Base-by-base conservation (phyloP, 2,329 filamentous ascomycete genomes). In the Phoma sp. region DNA sequence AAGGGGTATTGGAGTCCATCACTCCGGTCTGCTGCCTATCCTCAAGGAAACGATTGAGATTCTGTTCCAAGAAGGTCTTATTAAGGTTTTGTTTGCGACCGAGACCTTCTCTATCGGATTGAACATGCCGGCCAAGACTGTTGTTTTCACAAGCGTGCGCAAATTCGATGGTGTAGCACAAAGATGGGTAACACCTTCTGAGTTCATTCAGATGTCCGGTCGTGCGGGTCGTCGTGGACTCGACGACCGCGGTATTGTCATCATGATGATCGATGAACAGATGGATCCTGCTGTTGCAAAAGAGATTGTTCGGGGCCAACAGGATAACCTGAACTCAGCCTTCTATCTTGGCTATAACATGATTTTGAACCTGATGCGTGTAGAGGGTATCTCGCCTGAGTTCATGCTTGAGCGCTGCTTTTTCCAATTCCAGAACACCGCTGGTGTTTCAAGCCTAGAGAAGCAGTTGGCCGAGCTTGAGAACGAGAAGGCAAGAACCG, bases 331-430 rank as follows among this genome's bases (percentile, higher is more conserved):
- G 27, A 98, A 98, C 77, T 98, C 95, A 3, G 95, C 95, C 1
- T 99, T 99, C 78, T 91, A 99, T 73, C 83, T 99, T 13, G 93
- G 95, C 29, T 99, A 99, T 82, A 99, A 99, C 79, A 99, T 99
- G 95, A 91, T 99, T 70, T 82, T 99, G 53, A 99, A 99, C 71
- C 78, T 99, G 57, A 88, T 98, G 75, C 86, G 95, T 76, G 93
- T 99, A n/a, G 95, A 99, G 73, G 93, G 92, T n/a, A 96, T 99
- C 45, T 98, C 93, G 7, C 95, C 96, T 2, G 93, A 99, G 68
- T 98, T 91, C 70, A 99, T 99, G 95, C 81, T 99, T n/a, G 93
- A 98, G 79, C 86, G 89, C 64, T 99, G 95, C 71, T 99, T 99
- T 79, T 96, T 91, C 75, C 95, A 99, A 75, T 99, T 99, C 77